Evolutionary conservation across 164 flowering plant genomes (phyloP).

Genomic region (Buxus sempervirens): DNA sequence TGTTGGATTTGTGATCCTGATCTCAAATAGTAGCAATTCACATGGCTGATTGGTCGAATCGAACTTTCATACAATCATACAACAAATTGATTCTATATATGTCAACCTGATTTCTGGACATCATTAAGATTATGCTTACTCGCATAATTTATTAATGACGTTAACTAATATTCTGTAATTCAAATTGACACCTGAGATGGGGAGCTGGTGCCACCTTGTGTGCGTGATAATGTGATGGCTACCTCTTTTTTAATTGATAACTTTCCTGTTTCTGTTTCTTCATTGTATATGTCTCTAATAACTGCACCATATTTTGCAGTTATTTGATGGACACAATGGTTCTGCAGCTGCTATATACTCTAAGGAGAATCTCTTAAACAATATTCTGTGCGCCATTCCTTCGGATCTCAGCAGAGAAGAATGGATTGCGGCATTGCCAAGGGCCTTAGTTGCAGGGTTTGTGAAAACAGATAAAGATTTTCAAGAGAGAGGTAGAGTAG

Average conservation of each 20-base stretch:
- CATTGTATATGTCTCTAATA: conserved; percentile 1
- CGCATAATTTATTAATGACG: too few species aligned
- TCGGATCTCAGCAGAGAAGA: conserved; percentile 87
- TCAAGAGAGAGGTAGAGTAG: conserved; percentile 64
- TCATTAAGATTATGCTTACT: too few species aligned
- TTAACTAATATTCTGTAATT: too few species aligned
- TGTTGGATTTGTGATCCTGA: too few species aligned
- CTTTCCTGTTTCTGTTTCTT: neutral
- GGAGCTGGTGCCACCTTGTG: neutral
- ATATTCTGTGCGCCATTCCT: conserved; percentile 80
- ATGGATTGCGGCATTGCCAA: conserved; percentile 89
- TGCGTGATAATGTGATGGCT: neutral
- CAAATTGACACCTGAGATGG: neutral
- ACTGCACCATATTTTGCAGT: conserved; percentile 42
- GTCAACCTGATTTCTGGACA: too few species aligned
- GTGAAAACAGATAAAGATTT: conserved; percentile 98
- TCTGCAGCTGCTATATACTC: conserved; percentile 93
- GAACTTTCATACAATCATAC: too few species aligned
- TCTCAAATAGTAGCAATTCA: too few species aligned
- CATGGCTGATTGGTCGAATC: too few species aligned
- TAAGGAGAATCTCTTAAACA: conserved; percentile 87
- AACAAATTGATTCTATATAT: too few species aligned
- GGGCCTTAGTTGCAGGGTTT: conserved; percentile 97
- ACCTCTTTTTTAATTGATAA: neutral
- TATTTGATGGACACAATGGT: conserved; percentile 99